Evolutionary conservation across 2,329 filamentous ascomycete species (phyloP).

Genomic region (Sporothrix pseudoabietina): DNA sequence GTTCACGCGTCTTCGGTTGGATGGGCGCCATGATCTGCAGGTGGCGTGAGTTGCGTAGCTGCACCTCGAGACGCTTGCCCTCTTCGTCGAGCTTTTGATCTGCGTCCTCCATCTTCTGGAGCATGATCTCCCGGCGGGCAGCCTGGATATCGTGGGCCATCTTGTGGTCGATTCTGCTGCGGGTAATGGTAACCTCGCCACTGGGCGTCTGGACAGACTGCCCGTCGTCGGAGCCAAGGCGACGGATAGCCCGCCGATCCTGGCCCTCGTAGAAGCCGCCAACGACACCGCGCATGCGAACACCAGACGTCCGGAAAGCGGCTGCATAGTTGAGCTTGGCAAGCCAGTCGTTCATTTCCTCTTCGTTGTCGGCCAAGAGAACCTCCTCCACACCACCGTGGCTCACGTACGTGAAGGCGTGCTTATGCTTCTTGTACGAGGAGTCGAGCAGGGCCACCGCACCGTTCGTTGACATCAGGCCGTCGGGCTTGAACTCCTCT

Average conservation of each 20-base stretch:
- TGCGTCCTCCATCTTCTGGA: constrained; percentile 78
- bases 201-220: constrained; percentile 67
- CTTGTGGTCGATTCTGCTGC: constrained; percentile 74
- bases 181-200: constrained; percentile 72
- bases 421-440: constrained; percentile 91
- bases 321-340: constrained; percentile 95
- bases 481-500: constrained; percentile 90
- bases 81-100: constrained; percentile 73
- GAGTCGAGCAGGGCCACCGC: constrained; percentile 85
- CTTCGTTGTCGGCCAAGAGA: constrained; percentile 84
- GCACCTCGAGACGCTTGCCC: constrained; percentile 77
- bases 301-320: constrained; percentile 87
- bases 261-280: constrained; percentile 86
- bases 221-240: constrained; percentile 64
- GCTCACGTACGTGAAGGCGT: constrained; percentile 88
- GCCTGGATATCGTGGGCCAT: constrained; percentile 84
- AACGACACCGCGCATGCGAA: constrained; percentile 84
- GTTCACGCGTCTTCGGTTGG: constrained; percentile 83
- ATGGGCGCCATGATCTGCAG: constrained; percentile 87
- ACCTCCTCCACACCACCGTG: constrained; percentile 87
- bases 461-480: constrained; percentile 88
- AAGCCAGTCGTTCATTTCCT: constrained; percentile 95
- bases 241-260: constrained; percentile 68
- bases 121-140: constrained; percentile 80
- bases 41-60: constrained; percentile 87